Base-by-base conservation (phyloP, 2,329 filamentous ascomycete species). In the Dendryphion nanum region DNA sequence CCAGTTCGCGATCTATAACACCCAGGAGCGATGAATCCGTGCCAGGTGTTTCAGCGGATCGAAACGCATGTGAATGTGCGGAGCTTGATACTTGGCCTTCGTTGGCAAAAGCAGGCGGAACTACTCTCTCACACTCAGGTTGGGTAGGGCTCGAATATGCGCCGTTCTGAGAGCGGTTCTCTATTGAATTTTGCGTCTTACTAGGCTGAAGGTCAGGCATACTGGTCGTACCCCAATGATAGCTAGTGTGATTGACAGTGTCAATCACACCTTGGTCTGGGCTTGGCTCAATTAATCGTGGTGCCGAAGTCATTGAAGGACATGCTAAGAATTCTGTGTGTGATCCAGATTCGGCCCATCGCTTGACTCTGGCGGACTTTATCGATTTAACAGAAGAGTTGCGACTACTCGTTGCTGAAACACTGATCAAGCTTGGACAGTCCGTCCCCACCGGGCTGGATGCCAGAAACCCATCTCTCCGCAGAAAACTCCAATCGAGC, bases 161-260 rank as follows among this genome's bases (percentile, higher is more conserved):
- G n/a, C n/a, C n/a, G n/a, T n/a, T n/a, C n/a, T n/a, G n/a, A n/a
- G n/a, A n/a, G n/a, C n/a, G n/a, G n/a, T n/a, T n/a, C n/a, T n/a
- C n/a, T n/a, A n/a, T n/a, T n/a, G n/a, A 95, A 95, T 4, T 89
- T 89, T 67, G 93, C 94, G 53, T 77, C 73, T 71, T 93, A 85
- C 66, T 93, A 94, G 56, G 91, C 86, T 71, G 89, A 95, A 0
- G 82, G 89, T 47, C 82, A 74, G 50, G 94, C 91, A 1, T n/a
- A n/a, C n/a, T n/a, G n/a, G n/a, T 89, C 89, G 66, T 89, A 95
- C 69, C 94, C 94, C 60, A 94, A 88, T 0, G 88, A 88, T 13
- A 89, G 77, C 68, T 93, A 86, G 38, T 80, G 83, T n/a, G n/a
- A n/a, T n/a, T n/a, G n/a, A n/a, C n/a, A n/a, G n/a, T n/a, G n/a